Base-by-base conservation (phyloP, 2,329 filamentous ascomycete species). In the Trichoderma polysporum region DNA sequence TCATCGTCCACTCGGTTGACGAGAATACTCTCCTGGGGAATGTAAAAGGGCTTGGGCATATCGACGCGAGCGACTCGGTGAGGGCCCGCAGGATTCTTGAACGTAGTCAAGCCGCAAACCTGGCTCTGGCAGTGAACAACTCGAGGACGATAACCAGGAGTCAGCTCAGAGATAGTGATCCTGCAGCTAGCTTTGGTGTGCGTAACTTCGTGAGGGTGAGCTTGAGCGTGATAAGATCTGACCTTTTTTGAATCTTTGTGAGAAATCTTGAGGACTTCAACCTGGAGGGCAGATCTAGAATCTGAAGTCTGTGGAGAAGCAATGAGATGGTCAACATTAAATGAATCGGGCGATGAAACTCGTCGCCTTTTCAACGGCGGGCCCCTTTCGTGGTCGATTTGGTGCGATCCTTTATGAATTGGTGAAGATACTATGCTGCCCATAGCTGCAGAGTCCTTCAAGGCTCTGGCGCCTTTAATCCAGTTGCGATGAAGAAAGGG, bases 401-500 rank as follows among this genome's bases (percentile, higher is more conserved):
- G 66, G 59, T 73, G 75, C 66, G 73, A 74, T 67, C 74, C 70
- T 69, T 79, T 77, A 68, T 79, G 77, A 73, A 68, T 66, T 10
- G 77, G 72, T 58, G 77, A 77, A 41, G 80, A 80, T 15, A 79
- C 70, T 67, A 80, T 80, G 72, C 77, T 80, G 60, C 82, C 82
- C 81, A 84, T 84, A 68, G 74, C 73, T 66, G 75, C 71, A 52
- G 74, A 72, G 33, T 70, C 69, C 72, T 83, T 80, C 71, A 77
- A 77, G 68, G 80, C 78, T 56, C 81, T 81, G 73, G 84, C 76
- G 56, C 80, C 80, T 69, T 78, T 80, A 69, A 82, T 78, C 83
- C 82, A 86, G 73, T 83, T 85, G 74, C 84, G 82, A 71, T 85
- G 83, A 68, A 86, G 81, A 75, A 84, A 87, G 68, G 85, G 84